A percentile compares a stretch with the other conserved stretches of the same genome.
These are phyloP conservation scores for Pharus latifolius DNA, from an alignment of 176 grass and related monocot genomes.

Conservation along the genomic window DNA sequence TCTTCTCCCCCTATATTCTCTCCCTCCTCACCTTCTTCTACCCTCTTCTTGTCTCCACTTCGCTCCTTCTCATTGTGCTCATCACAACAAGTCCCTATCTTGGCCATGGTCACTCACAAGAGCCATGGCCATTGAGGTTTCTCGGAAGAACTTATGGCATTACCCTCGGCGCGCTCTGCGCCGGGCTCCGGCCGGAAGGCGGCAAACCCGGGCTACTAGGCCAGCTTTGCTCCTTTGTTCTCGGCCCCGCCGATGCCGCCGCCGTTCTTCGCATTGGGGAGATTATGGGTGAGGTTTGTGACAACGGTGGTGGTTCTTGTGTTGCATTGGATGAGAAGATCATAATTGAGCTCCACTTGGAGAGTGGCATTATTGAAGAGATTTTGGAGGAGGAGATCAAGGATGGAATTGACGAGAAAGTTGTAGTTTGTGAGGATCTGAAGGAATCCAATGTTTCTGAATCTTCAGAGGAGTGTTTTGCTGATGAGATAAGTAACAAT, in stretches of 20 bases:
- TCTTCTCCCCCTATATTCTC: slow-evolving; percentile 59
- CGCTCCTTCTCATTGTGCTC: slow-evolving; percentile 49
- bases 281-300: slow-evolving; percentile 38
- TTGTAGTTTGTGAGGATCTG: slow-evolving; percentile 25
- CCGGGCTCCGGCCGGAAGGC: slow-evolving; percentile 3
- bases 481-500: too few relatives aligned
- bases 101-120: background rate
- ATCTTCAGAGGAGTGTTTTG: background rate
- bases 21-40: slow-evolving; percentile 46
- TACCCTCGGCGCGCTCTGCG: slow-evolving; percentile 42
- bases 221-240: slow-evolving; percentile 42
- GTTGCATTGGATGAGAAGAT: background rate
- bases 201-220: slow-evolving; percentile 20
- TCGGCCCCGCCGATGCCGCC: slow-evolving; percentile 19
- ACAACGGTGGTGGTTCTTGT: slow-evolving; percentile 10
- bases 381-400: background rate
- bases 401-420: slow-evolving; percentile 26
- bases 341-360: background rate
- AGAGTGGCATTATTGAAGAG: background rate
- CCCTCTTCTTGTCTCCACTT: slow-evolving; percentile 69
- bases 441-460: background rate
- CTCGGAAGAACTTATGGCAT: slow-evolving; percentile 57
- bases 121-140: slow-evolving; percentile 1
- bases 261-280: slow-evolving; percentile 17
- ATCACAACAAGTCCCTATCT: slow-evolving; percentile 35